A percentile compares a stretch with the other conserved stretches of the same genome.
Conservation (phyloP, 163 green algal species). For the Scenedesmus sp. region DNA sequence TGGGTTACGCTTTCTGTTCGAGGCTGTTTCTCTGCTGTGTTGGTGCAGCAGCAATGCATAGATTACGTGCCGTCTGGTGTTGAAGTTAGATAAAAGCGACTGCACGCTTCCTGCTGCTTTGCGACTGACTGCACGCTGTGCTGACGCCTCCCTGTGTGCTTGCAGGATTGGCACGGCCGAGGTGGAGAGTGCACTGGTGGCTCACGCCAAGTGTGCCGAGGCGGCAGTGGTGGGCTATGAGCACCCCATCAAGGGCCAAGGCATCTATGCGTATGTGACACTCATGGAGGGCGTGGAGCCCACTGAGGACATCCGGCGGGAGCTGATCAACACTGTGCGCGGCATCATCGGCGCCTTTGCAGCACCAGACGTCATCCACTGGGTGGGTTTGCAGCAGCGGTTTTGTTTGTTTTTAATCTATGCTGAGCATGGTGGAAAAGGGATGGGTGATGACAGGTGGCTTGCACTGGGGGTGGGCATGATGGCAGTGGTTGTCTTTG, state of each 20-base stretch:
- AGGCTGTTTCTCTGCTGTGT: no score
- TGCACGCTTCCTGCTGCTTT: no score
- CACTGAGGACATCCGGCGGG: slow-evolving; percentile 24
- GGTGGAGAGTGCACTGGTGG: slow-evolving; percentile 92
- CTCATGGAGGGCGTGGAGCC: slow-evolving; percentile 65
- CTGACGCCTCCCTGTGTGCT: background rate
- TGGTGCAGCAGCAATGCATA: slow-evolving; percentile 49
- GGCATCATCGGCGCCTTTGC: slow-evolving; percentile 73
- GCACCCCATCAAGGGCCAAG: slow-evolving; percentile 95
- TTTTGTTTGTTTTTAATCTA: background rate
- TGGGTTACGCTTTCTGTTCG: no score
- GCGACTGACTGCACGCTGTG: background rate
- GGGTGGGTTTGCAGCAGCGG: slow-evolving; percentile 60
- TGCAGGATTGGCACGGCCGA: slow-evolving; percentile 87
- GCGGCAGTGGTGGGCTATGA: slow-evolving; percentile 85
- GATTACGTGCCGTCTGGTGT: no score
- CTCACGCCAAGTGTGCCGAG: slow-evolving; percentile 82
- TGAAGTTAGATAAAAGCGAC: no score
- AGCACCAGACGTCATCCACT: slow-evolving; percentile 96
- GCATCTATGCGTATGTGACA: slow-evolving; percentile 96
- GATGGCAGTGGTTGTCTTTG: no score
- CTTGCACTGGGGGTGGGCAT: no score
- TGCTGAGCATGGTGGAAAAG: background rate
- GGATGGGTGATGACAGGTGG: no score
- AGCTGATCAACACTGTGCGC: slow-evolving; percentile 45